Percentiles rank a stretch among this genome's conserved stretches.
Conservation (phyloP, 2,329 filamentous ascomycete species). For the Penicillium decumbens region DNA sequence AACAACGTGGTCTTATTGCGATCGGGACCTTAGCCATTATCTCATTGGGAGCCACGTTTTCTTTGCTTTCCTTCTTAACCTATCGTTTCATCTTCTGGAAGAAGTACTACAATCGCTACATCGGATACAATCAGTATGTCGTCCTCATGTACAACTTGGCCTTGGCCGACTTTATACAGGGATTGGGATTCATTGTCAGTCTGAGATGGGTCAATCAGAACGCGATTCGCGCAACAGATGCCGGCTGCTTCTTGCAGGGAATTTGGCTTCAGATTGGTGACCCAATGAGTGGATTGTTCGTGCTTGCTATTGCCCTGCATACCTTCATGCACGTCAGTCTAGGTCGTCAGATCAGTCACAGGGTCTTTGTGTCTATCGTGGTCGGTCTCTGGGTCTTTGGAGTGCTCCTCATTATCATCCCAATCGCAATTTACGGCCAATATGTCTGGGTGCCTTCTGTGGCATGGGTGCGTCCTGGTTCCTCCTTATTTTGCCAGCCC, state of each 20-base stretch:
- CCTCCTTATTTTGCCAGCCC: background rate
- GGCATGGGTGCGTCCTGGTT: constrained; percentile 42
- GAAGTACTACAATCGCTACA: constrained; percentile 15
- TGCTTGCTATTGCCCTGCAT: constrained; percentile 47
- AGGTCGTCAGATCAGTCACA: constrained; percentile 41
- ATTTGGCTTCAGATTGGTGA: constrained; percentile 49
- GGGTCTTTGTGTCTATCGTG: constrained; percentile 39
- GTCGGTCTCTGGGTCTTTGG: constrained; percentile 42
- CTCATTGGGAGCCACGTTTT: constrained; percentile 10
- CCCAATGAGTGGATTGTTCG: constrained; percentile 46
- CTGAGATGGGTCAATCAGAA: constrained; percentile 42
- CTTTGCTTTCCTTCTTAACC: constrained; percentile 14
- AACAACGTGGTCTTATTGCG: constrained; percentile 11
- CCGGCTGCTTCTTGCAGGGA: constrained; percentile 45
- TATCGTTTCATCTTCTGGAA: constrained; percentile 19
- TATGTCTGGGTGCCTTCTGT: constrained; percentile 45
- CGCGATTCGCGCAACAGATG: constrained; percentile 39
- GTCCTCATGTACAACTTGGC: constrained; percentile 49
- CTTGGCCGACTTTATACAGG: constrained; percentile 47
- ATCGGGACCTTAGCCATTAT: constrained; percentile 6
- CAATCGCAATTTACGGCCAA: constrained; percentile 36
- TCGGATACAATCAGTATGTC: constrained; percentile 47
- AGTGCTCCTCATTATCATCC: constrained; percentile 42
- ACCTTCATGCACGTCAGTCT: constrained; percentile 45
- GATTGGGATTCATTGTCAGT: constrained; percentile 44